Conservation (phyloP, 2,329 filamentous ascomycete genomes). For the Capronia epimyces region DNA sequence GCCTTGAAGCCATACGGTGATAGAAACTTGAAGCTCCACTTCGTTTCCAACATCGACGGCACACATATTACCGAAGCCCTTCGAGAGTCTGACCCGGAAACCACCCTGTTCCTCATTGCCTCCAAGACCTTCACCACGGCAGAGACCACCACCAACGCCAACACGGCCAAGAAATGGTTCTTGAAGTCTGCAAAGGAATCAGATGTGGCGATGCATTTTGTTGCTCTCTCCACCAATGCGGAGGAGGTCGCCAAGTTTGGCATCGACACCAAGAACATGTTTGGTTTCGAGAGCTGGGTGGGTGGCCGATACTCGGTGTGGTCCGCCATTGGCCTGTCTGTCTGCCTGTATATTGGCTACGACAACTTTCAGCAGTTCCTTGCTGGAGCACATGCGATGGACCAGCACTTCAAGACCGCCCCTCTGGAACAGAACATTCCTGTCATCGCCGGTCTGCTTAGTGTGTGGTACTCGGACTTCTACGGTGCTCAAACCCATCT, state of each 20-base stretch:
- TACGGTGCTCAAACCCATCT: slow-evolving; percentile 97
- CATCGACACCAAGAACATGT: slow-evolving; percentile 99
- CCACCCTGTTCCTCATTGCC: slow-evolving; percentile 95
- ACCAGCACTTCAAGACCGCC: slow-evolving; percentile 91
- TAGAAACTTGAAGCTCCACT: slow-evolving; percentile 82
- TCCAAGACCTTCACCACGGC: slow-evolving; percentile 99
- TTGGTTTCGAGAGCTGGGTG: slow-evolving; percentile 97
- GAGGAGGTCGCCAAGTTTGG: slow-evolving; percentile 95
- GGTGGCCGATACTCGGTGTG: slow-evolving; percentile 97
- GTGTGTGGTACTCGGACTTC: slow-evolving; percentile 98
- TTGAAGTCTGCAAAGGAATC: slow-evolving; percentile 73
- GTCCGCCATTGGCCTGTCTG: slow-evolving; percentile 94
- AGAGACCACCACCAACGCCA: slow-evolving; percentile 94
- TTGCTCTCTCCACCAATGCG: slow-evolving; percentile 94
- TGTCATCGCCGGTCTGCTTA: slow-evolving; percentile 81
- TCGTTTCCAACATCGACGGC: slow-evolving; percentile 98
- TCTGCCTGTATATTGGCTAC: slow-evolving; percentile 89
- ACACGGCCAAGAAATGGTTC: slow-evolving; percentile 96
- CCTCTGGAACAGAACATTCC: slow-evolving; percentile 95
- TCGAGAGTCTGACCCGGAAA: slow-evolving; percentile 83
- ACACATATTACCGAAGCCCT: slow-evolving; percentile 96
- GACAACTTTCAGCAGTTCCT: slow-evolving; percentile 98
- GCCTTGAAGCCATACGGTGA: slow-evolving; percentile 92
- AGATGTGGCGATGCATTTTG: slow-evolving; percentile 94
- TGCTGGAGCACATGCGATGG: slow-evolving; percentile 91